phyloP scores from a whole-genome alignment of 1,284 basidiomycete genomes.

The Entoloma clypeatum region DNA sequence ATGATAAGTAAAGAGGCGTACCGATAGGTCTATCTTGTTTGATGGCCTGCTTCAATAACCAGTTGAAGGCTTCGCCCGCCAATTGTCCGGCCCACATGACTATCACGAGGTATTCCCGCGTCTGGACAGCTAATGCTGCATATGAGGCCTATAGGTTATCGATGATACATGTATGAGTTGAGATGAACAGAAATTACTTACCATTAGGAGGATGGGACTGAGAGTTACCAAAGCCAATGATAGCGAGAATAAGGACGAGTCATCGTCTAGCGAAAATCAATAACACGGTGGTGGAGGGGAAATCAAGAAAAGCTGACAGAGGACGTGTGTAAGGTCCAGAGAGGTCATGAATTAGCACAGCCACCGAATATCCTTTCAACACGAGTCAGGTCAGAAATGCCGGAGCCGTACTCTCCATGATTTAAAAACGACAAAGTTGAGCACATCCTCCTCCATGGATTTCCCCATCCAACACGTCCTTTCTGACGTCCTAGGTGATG shows the following conservation, averaged over 20 bases:
- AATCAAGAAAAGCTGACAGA: conserved; percentile 39
- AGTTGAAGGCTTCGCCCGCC: conserved; percentile 70
- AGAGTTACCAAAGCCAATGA: conserved; percentile 67
- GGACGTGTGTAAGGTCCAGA: conserved; percentile 64
- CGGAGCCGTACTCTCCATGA: not conserved
- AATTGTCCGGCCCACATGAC: conserved; percentile 83
- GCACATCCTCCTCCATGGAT: conserved; percentile 13
- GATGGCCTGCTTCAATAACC: conserved; percentile 63
- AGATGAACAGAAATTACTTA: conserved; percentile 26
- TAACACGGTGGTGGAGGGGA: conserved; percentile 7
- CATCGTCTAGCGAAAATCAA: conserved; percentile 50
- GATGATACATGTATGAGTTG: conserved; percentile 1
- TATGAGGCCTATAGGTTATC: conserved; percentile 61
- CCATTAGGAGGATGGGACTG: conserved; percentile 76
- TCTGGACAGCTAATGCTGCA: conserved; percentile 69
- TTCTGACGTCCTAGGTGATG: too few relatives aligned
- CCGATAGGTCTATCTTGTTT: conserved; percentile 68
- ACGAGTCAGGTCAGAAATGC: not conserved
- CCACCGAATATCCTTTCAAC: not conserved
- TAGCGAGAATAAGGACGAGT: conserved; percentile 57
- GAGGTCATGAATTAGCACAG: conserved; percentile 23
- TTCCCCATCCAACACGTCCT: conserved; percentile 8
- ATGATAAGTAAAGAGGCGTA: conserved; percentile 30
- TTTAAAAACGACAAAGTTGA: too few relatives aligned
- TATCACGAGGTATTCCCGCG: conserved; percentile 74